phyloP scores from a whole-genome alignment of 768 basidiomycete genomes.

The Termitomyces eurrhizus region DNA sequence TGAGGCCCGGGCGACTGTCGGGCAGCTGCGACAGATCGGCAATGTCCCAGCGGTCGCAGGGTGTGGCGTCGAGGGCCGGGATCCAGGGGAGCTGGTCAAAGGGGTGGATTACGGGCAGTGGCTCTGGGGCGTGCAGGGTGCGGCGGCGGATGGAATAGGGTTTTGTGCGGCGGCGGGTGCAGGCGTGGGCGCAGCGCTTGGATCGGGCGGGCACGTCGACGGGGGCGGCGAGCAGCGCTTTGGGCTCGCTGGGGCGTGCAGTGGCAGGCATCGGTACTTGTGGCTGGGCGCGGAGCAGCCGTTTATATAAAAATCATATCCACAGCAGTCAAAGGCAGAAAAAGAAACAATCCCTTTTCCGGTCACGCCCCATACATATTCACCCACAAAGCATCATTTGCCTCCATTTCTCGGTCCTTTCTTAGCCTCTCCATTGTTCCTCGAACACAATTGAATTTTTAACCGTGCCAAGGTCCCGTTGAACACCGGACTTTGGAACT shows the following conservation, averaged over 20 bases:
- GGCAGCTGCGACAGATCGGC: conserved; percentile 66
- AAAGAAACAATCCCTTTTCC: not conserved
- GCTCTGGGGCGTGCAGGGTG: conserved; percentile 10
- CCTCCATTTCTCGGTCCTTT: not conserved
- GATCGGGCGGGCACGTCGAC: not conserved
- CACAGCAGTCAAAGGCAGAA: not conserved
- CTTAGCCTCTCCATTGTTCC: not conserved
- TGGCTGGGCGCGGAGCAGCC: not conserved
- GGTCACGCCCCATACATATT: not conserved
- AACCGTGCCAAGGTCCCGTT: too few species aligned
- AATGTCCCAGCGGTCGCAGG: conserved; percentile 46
- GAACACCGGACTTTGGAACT: too few species aligned
- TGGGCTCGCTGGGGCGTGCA: not conserved
- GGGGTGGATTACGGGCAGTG: conserved; percentile 26
- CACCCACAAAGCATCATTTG: not conserved
- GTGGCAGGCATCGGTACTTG: conserved; percentile 6
- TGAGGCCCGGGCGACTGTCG: conserved; percentile 42
- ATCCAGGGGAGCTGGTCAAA: conserved; percentile 74
- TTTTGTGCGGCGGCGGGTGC: conserved; percentile 28
- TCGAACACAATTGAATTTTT: not conserved
- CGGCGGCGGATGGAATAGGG: conserved; percentile 2
- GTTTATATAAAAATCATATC: not conserved
- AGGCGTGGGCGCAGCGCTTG: not conserved
- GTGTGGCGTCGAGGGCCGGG: conserved; percentile 47
- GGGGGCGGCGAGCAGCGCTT: conserved; percentile 1